A percentile compares a stretch with the other conserved stretches of the same genome.
Conservation (phyloP, 345 rosid genomes). For the Mangifera indica region DNA sequence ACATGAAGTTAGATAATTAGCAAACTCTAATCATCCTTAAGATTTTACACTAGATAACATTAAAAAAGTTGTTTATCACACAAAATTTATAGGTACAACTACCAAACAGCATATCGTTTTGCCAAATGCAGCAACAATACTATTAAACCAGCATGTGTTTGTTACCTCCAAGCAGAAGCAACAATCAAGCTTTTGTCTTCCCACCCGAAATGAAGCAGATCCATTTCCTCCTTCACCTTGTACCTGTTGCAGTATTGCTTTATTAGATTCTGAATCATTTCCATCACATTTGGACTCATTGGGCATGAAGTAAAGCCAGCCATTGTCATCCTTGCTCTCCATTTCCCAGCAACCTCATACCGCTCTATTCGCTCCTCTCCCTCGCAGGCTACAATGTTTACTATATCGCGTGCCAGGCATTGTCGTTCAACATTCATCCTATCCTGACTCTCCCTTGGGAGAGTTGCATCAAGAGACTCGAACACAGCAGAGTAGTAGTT, state of each 20-base stretch:
- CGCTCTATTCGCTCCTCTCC: constrained; percentile 95
- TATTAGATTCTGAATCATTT: constrained; percentile 46
- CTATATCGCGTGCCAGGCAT: constrained; percentile 93
- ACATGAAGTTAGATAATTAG: constrained; percentile 11
- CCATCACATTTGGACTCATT: constrained; percentile 53
- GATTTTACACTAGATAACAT: constrained; percentile 10
- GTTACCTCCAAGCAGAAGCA: constrained; percentile 84
- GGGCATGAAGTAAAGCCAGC: constrained; percentile 75
- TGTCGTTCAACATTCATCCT: constrained; percentile 94
- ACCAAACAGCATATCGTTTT: background rate
- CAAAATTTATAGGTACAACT: constrained; percentile 27
- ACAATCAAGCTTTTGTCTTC: constrained; percentile 79
- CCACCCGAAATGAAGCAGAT: constrained; percentile 84
- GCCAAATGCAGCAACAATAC: background rate
- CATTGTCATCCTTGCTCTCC: constrained; percentile 97
- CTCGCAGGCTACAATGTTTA: constrained; percentile 89
- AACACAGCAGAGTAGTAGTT: constrained; percentile 87
- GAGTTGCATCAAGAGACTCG: constrained; percentile 86
- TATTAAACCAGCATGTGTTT: background rate
- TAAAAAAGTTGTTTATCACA: constrained; percentile 18
- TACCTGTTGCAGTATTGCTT: constrained; percentile 65
- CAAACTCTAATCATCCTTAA: constrained; percentile 6
- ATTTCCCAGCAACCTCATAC: constrained; percentile 86
- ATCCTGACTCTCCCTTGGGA: constrained; percentile 91
- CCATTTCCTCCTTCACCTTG: constrained; percentile 58